Conservation (phyloP, 805 yeast species). For the Candida berthetii region DNA sequence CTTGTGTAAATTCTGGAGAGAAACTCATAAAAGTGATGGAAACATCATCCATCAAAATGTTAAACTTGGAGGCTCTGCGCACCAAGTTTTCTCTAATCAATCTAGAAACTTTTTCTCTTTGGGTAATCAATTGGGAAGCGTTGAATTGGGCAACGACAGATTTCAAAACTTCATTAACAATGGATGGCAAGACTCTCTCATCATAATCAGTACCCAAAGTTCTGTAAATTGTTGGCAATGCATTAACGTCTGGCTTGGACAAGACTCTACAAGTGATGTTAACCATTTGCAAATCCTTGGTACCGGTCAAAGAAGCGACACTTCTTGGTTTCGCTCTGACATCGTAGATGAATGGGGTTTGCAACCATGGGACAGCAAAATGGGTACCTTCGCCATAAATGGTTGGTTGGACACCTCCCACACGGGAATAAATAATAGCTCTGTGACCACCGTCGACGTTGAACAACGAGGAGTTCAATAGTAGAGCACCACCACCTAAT, state of each 20-base stretch:
- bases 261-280: slow-evolving; percentile 98
- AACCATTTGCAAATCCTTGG: slow-evolving; percentile 98
- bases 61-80: slow-evolving; percentile 87
- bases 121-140: slow-evolving; percentile 97
- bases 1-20: slow-evolving; percentile 95
- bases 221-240: slow-evolving; percentile 81
- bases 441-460: slow-evolving; percentile 99
- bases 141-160: slow-evolving; percentile 97
- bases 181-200: slow-evolving; percentile 95
- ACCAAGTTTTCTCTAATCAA: slow-evolving; percentile 86
- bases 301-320: slow-evolving; percentile 93
- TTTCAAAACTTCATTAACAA: slow-evolving; percentile 94
- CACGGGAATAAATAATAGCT: slow-evolving; percentile 87
- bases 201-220: slow-evolving; percentile 94
- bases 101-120: slow-evolving; percentile 92
- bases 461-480: slow-evolving; percentile 53
- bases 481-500: slow-evolving; percentile 50
- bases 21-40: slow-evolving; percentile 96
- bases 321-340: slow-evolving; percentile 97
- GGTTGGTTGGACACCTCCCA: slow-evolving; percentile 75
- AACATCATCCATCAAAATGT: slow-evolving; percentile 87
- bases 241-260: slow-evolving; percentile 75
- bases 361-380: slow-evolving; percentile 89
- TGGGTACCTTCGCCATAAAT: slow-evolving; percentile 95
- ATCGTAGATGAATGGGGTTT: slow-evolving; percentile 87